phyloP scores from a whole-genome alignment of 345 rosid genomes.

The Cardamine resedifolia region DNA sequence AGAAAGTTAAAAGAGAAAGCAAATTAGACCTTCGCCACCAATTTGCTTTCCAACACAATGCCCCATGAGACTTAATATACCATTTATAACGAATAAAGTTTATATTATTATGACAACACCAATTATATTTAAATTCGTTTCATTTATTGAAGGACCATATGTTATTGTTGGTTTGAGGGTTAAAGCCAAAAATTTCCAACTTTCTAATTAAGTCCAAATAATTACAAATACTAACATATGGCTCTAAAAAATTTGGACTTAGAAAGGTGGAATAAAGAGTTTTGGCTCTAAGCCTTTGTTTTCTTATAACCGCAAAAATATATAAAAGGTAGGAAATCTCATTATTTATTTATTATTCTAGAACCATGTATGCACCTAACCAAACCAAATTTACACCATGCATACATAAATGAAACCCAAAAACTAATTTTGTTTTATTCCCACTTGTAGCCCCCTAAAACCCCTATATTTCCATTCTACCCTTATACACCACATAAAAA shows the following conservation, averaged over 20 bases:
- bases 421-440: conserved; percentile 36
- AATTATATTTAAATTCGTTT: neutral
- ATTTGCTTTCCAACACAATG: conserved; percentile 32
- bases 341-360: conserved; percentile 19
- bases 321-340: conserved; percentile 6
- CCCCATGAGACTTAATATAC: conserved; percentile 9
- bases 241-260: neutral
- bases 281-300: neutral
- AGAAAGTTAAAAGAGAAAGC: conserved; percentile 30
- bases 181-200: neutral
- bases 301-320: neutral
- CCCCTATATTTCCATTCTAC: conserved; percentile 35
- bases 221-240: neutral
- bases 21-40: conserved; percentile 33
- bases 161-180: neutral
- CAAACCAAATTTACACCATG: conserved; percentile 35
- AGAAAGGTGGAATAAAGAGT: too few species aligned
- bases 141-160: neutral
- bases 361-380: conserved; percentile 30
- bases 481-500: conserved; percentile 29
- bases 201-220: neutral
- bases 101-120: neutral
- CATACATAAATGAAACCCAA: conserved; percentile 18
- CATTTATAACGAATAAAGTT: neutral
- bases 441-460: conserved; percentile 21